A percentile compares a stretch with the other conserved stretches of the same genome.
These are phyloP conservation scores for Pholiota conissans DNA, from an alignment of 768 basidiomycete genomes.

Conservation along the genomic window DNA sequence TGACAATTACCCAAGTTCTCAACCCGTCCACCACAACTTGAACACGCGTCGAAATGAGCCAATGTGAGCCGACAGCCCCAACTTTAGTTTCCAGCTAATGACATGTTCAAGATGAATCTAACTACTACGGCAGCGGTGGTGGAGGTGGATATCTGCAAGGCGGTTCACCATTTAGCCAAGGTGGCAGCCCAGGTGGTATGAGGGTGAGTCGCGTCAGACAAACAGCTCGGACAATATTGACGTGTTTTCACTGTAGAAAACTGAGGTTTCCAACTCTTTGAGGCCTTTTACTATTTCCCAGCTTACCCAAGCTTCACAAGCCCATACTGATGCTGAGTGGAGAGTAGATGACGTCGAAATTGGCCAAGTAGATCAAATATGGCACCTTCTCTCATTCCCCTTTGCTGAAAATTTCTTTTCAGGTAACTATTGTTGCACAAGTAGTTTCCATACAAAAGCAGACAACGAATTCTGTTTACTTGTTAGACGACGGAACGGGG, in stretches of 20 bases:
- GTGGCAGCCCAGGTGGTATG: constrained; percentile 61
- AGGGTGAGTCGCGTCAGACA: constrained; percentile 30
- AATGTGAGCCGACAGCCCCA: constrained; percentile 25
- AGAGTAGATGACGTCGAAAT: constrained; percentile 77
- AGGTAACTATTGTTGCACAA: constrained; percentile 38
- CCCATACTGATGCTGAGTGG: constrained; percentile 89
- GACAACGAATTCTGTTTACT: constrained; percentile 79
- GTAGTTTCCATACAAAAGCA: constrained; percentile 67
- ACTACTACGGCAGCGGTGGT: constrained; percentile 42
- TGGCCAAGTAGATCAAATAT: constrained; percentile 66
- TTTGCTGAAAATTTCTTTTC: not conserved
- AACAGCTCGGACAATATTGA: not conserved
- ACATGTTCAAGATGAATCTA: constrained; percentile 23
- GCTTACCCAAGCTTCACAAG: constrained; percentile 72
- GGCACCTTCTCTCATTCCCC: too few species aligned
- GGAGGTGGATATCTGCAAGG: constrained; percentile 53
- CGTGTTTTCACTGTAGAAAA: constrained; percentile 24
- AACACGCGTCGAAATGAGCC: constrained; percentile 29
- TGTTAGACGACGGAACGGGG: constrained; percentile 86
- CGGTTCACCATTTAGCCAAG: constrained; percentile 58
- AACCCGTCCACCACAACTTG: constrained; percentile 1
- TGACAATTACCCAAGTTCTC: constrained; percentile 18
- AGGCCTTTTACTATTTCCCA: constrained; percentile 82
- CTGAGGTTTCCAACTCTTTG: constrained; percentile 37
- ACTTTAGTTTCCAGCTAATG: not conserved